Evolutionary conservation across 345 rosid species (phyloP).

Genomic region (Hibiscus trionum): DNA sequence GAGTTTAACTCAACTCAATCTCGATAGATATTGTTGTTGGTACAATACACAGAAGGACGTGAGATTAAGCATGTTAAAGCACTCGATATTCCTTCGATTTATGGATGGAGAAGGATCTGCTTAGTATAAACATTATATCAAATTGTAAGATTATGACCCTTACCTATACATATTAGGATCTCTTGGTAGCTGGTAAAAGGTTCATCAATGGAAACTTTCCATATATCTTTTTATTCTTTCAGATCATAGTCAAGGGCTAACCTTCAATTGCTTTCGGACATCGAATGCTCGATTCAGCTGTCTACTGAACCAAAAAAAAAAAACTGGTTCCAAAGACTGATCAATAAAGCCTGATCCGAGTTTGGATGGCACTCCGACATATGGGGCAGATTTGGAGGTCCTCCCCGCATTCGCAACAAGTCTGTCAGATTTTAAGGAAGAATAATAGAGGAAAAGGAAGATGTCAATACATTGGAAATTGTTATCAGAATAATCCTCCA

Average conservation of each 20-base stretch:
- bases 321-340: background rate
- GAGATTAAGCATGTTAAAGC: too few relatives aligned
- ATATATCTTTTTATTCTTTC: too few relatives aligned
- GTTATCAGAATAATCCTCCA: too few relatives aligned
- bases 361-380: slow-evolving; percentile 46
- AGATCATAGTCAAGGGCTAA: background rate
- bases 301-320: slow-evolving; percentile 20
- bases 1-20: too few relatives aligned
- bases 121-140: too few relatives aligned
- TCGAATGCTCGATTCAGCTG: background rate
- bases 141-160: background rate
- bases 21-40: too few relatives aligned
- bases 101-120: too few relatives aligned
- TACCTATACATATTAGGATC: background rate
- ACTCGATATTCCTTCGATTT: too few relatives aligned
- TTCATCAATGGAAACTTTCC: background rate
- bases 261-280: slow-evolving; percentile 1
- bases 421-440: slow-evolving; percentile 22
- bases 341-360: slow-evolving; percentile 65
- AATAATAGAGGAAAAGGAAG: background rate
- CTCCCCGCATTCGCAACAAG: slow-evolving; percentile 73
- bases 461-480: background rate
- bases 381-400: slow-evolving; percentile 60
- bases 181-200: background rate
- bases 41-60: too few relatives aligned